Percentiles rank a stretch among this genome's conserved stretches.
Conservation (phyloP, 371 early-diverging fungal species). For the Cokeromyces recurvatus region DNA sequence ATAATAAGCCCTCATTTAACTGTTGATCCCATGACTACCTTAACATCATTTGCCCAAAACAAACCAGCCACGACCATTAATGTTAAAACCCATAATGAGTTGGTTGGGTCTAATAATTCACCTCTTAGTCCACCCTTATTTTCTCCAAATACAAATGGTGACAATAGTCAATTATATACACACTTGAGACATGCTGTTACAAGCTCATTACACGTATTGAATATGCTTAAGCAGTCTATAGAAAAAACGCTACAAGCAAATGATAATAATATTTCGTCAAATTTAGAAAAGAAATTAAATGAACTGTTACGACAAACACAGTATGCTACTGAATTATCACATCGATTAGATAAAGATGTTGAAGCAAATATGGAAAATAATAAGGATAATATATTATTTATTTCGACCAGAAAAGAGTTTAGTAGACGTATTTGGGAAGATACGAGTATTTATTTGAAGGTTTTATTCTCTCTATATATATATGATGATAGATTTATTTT, state of each 20-base stretch:
- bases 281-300: conserved; percentile 19
- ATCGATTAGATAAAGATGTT: conserved; percentile 22
- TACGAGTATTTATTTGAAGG: conserved; percentile 39
- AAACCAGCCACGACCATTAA: neutral
- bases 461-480: conserved; percentile 3
- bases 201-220: conserved; percentile 31
- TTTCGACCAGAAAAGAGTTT: conserved; percentile 11
- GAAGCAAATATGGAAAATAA: conserved; percentile 15
- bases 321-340: conserved; percentile 24
- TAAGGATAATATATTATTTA: conserved; percentile 3
- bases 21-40: conserved; percentile 4
- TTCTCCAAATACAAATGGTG: conserved; percentile 11
- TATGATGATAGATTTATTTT: neutral
- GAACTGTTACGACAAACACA: conserved; percentile 21
- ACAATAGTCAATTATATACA: conserved; percentile 26
- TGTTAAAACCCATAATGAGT: conserved; percentile 24
- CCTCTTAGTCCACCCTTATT: conserved; percentile 21
- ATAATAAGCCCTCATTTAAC: conserved; percentile 23
- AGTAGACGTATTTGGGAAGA: conserved; percentile 37
- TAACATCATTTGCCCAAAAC: neutral
- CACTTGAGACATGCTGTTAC: conserved; percentile 34
- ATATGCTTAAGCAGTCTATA: conserved; percentile 26
- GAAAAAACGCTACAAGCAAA: conserved; percentile 14
- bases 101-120: conserved; percentile 5
- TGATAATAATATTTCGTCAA: neutral